A percentile compares a stretch with the other conserved stretches of the same genome.
Evolutionary conservation across 2,329 filamentous ascomycete genomes (phyloP).

Genomic region (Chrysoporthe puriensis): DNA sequence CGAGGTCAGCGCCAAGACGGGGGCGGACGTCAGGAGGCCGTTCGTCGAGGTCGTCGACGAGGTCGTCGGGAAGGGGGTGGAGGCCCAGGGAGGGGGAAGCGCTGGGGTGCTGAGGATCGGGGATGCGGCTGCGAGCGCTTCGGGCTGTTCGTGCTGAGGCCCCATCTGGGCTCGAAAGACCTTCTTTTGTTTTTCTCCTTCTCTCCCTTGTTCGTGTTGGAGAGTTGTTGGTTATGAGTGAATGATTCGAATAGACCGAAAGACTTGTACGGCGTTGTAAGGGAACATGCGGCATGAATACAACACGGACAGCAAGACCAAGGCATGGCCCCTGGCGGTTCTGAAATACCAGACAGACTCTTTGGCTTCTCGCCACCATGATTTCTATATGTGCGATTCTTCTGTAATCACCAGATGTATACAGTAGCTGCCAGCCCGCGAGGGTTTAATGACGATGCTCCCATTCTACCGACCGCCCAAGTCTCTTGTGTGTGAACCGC

Average conservation of each 20-base stretch:
- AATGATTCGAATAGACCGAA: background rate
- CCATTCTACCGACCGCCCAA: conserved; percentile 12
- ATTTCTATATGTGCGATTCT: background rate
- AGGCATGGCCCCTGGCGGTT: conserved; percentile 5
- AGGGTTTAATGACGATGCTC: conserved; percentile 7
- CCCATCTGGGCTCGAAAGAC: no score
- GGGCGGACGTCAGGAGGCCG: conserved; percentile 53
- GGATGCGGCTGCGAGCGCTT: conserved; percentile 5
- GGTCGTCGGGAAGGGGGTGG: conserved; percentile 51
- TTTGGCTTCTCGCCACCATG: background rate
- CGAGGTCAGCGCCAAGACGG: conserved; percentile 58
- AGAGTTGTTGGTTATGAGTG: conserved; percentile 9
- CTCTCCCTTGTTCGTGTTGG: background rate
- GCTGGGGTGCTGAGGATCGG: conserved; percentile 37
- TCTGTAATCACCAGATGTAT: conserved; percentile 9
- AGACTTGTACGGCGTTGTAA: conserved; percentile 14
- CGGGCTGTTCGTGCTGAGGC: conserved; percentile 34
- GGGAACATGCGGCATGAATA: conserved; percentile 28
- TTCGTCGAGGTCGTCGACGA: conserved; percentile 57
- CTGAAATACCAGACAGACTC: background rate
- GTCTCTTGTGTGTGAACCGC: background rate
- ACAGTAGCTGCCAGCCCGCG: conserved; percentile 13
- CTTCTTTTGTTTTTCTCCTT: background rate
- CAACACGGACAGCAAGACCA: conserved; percentile 6
- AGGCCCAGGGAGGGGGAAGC: conserved; percentile 32